phyloP scores from a whole-genome alignment of 2,329 filamentous ascomycete species.

The Pleomassaria siparia region DNA sequence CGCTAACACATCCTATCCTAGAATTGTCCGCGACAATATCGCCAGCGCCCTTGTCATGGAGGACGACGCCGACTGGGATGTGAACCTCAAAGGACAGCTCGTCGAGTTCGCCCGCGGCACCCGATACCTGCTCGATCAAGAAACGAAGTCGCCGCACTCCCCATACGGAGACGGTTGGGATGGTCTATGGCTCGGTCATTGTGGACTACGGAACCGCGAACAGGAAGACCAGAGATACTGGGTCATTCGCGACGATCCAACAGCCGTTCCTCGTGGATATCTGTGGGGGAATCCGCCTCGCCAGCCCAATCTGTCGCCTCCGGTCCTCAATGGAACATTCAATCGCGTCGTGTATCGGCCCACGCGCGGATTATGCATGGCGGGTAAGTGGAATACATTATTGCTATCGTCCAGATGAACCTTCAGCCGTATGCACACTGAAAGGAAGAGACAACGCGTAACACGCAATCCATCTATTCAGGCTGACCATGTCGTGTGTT shows the following conservation, averaged over 20 bases:
- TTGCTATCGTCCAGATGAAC: no score
- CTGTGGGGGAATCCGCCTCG: background rate
- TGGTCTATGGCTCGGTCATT: slow-evolving; percentile 40
- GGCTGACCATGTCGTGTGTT: no score
- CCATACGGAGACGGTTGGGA: slow-evolving; percentile 35
- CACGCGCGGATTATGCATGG: slow-evolving; percentile 5
- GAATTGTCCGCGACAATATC: slow-evolving; percentile 10
- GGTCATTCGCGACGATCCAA: slow-evolving; percentile 3
- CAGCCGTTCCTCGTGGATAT: background rate
- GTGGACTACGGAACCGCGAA: slow-evolving; percentile 22
- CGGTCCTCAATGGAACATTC: background rate
- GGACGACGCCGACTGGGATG: slow-evolving; percentile 16
- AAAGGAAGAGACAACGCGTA: no score
- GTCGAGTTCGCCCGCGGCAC: slow-evolving; percentile 7
- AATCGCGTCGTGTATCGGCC: slow-evolving; percentile 4
- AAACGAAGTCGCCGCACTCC: slow-evolving; percentile 6
- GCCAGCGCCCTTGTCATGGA: slow-evolving; percentile 9
- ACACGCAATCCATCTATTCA: no score
- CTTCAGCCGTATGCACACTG: no score
- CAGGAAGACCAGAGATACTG: slow-evolving; percentile 4
- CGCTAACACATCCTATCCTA: slow-evolving; percentile 1
- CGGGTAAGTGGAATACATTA: no score
- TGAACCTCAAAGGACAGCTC: slow-evolving; percentile 10
- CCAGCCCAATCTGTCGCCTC: slow-evolving; percentile 1
- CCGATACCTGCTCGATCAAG: slow-evolving; percentile 1